These are phyloP conservation scores for Cinnamomum chago DNA, from an alignment of 164 flowering plant genomes.

Conservation along the genomic window DNA sequence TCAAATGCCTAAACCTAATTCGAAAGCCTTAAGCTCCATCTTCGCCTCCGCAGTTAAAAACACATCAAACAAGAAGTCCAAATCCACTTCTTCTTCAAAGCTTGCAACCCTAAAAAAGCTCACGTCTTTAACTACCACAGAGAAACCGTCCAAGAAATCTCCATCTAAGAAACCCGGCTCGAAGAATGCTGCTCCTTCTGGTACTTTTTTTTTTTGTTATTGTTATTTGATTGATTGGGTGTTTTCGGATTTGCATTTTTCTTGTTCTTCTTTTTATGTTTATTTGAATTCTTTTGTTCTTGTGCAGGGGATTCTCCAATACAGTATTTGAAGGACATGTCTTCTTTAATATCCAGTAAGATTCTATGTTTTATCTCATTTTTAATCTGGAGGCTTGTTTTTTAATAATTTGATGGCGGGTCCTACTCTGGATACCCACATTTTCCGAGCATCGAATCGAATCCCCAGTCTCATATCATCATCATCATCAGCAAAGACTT, in stretches of 20 bases:
- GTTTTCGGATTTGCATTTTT: neutral
- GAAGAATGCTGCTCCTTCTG: neutral
- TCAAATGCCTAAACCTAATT: slow-evolving; percentile 21
- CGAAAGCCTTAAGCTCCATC: slow-evolving; percentile 25
- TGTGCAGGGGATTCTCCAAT: slow-evolving; percentile 15
- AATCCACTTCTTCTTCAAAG: neutral
- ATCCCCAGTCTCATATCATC: too few relatives aligned
- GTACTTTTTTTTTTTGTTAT: neutral
- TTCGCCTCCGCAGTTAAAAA: slow-evolving; percentile 19
- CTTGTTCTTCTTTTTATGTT: neutral
- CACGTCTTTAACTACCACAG: slow-evolving; percentile 8
- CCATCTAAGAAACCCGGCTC: slow-evolving; percentile 6
- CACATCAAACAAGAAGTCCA: neutral
- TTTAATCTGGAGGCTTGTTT: too few relatives aligned
- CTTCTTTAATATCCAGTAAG: slow-evolving; percentile 37
- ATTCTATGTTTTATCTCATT: neutral
- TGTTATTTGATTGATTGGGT: neutral
- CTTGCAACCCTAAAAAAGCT: slow-evolving; percentile 8
- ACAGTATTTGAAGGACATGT: slow-evolving; percentile 17
- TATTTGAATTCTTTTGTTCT: neutral
- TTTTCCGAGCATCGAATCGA: too few relatives aligned
- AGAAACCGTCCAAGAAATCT: slow-evolving; percentile 7
- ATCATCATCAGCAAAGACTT: too few relatives aligned
- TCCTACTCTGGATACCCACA: too few relatives aligned
- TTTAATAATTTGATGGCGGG: too few relatives aligned